Evolutionary conservation across 192 early-diverging fungal genomes (phyloP).

Genomic region (Funneliformis mosseae): DNA sequence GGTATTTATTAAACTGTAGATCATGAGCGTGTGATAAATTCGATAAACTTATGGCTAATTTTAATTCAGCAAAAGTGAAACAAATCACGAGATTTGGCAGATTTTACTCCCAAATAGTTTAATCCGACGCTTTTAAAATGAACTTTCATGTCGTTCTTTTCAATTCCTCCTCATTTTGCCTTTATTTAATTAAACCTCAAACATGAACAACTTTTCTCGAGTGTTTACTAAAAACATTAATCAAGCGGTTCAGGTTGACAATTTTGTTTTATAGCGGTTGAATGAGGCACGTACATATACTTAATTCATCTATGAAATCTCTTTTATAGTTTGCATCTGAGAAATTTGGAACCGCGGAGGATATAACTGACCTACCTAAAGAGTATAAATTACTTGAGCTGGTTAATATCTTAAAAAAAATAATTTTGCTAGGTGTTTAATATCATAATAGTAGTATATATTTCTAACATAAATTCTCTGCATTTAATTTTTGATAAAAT

Average conservation of each 20-base stretch:
- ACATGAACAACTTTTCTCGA: neutral
- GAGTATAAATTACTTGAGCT: conserved; percentile 93
- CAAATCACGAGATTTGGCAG: too few relatives aligned
- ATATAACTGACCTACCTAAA: conserved; percentile 89
- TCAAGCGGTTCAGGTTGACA: neutral
- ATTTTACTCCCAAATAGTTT: too few relatives aligned
- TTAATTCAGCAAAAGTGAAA: too few relatives aligned
- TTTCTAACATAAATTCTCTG: neutral
- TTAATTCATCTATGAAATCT: neutral
- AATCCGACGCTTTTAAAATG: too few relatives aligned
- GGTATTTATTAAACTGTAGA: neutral
- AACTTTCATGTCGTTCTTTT: too few relatives aligned
- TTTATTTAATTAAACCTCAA: neutral
- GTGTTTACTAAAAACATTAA: neutral
- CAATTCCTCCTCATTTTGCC: too few relatives aligned
- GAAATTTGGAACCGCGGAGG: conserved; percentile 74
- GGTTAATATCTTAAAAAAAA: conserved; percentile 47
- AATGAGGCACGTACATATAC: neutral
- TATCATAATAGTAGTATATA: neutral
- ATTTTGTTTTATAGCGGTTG: neutral
- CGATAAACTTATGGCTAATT: too few relatives aligned
- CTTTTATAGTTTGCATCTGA: conserved; percentile 82
- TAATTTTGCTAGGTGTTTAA: neutral
- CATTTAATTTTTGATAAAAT: neutral
- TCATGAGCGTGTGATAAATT: neutral